Base-by-base conservation (phyloP, 805 yeast genomes). In the Candida bentonensis region DNA sequence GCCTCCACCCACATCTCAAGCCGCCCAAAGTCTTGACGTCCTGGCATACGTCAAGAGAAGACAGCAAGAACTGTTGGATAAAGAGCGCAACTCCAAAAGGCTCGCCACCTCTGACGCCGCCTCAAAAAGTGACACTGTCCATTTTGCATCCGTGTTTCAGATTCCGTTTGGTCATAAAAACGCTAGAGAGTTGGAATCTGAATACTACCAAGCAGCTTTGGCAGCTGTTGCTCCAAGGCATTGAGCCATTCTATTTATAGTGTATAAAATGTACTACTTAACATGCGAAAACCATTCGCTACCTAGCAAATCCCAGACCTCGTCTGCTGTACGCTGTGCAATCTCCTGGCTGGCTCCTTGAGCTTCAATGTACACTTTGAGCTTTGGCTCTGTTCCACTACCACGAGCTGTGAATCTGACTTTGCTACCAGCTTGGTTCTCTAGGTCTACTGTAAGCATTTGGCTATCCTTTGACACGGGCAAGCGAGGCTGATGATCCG, bases 341-440 rank as follows among this genome's bases (percentile, higher is more conserved):
- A 60, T 56, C 0, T 47, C 55, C 39, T 72, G 82, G 5, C 65
- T 59, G 0, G 49, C 42, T 0, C 85, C 70, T 36, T 62, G 61
- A 0, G 94, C 92, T 57, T 89, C 98, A 26, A 89, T 79, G 62
- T 89, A 89, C 0, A 89, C 83, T 60, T 89, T 89, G 50, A 89
- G 67, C 59, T 89, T 89, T 2, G 96, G 96, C 60, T 89, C 98
- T 0, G 98, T 89, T 9, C 98, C 98, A 2, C 95, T 85, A 0
- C 96, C 96, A 44, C 98, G 71, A 42, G 84, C 78, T 0, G 97
- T 88, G 56, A 88, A 79, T 27, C 94, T 64, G 2, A 85, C 77
- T 20, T 50, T 51, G 36, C 67, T 73, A 2, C 54, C 60, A 4
- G 43, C 48, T 15, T 50, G 47, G 3, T 47, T 41, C 22, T 43